Conservation (phyloP, 495 filamentous ascomycete species). For the Aspergillus nanangensis region DNA sequence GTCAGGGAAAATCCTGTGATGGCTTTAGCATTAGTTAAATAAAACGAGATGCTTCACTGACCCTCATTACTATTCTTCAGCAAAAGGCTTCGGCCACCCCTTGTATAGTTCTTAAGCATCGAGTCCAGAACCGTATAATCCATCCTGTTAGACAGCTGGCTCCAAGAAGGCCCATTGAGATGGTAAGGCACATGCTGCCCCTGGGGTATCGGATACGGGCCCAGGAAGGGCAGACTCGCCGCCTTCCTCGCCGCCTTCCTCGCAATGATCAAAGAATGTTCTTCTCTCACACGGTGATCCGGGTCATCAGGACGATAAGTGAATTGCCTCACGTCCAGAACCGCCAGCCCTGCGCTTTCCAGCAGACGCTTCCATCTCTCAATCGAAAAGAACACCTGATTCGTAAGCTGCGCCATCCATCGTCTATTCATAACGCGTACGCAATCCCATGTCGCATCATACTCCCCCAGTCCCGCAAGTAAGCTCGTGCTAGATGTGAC, state of each 20-base stretch:
- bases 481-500: not conserved
- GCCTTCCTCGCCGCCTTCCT: not conserved
- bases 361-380: not conserved
- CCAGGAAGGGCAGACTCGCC: not conserved
- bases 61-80: too few relatives aligned
- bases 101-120: too few relatives aligned
- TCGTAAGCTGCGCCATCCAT: not conserved
- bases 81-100: too few relatives aligned
- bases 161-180: too few relatives aligned
- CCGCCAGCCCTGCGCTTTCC: not conserved
- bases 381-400: not conserved
- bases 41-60: too few relatives aligned
- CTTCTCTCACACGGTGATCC: not conserved
- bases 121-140: too few relatives aligned
- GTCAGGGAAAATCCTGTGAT: too few relatives aligned
- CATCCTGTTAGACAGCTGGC: too few relatives aligned
- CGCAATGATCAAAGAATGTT: not conserved
- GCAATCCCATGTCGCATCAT: not conserved
- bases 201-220: not conserved
- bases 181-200: not conserved
- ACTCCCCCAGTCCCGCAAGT: not conserved
- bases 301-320: not conserved
- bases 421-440: not conserved
- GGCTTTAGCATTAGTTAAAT: too few relatives aligned
- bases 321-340: not conserved